A percentile compares a stretch with the other conserved stretches of the same genome.
Conservation (phyloP, 1,284 basidiomycete genomes). For the Ustilago trichophora region DNA sequence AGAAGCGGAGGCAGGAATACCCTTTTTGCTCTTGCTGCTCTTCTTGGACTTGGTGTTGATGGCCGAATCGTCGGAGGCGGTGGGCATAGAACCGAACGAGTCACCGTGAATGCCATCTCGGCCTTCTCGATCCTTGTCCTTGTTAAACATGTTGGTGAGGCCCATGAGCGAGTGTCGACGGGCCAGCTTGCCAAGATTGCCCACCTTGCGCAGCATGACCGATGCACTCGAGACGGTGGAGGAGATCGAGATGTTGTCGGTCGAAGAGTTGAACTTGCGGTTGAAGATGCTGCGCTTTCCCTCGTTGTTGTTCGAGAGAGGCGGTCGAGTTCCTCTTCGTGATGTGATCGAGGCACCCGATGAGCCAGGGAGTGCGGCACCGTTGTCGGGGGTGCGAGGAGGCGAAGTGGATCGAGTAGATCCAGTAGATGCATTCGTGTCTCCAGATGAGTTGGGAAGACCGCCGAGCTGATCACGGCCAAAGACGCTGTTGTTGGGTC, state of each 20-base stretch:
- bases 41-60: conserved; percentile 59
- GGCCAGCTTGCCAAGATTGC: conserved; percentile 89
- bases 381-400: conserved; percentile 57
- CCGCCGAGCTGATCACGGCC: conserved; percentile 36
- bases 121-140: conserved; percentile 74
- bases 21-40: conserved; percentile 70
- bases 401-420: conserved; percentile 59
- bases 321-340: conserved; percentile 51
- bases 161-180: conserved; percentile 87
- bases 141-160: conserved; percentile 81
- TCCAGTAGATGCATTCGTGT: conserved; percentile 59
- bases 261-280: conserved; percentile 87
- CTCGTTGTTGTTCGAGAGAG: conserved; percentile 46
- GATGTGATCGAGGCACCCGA: conserved; percentile 62
- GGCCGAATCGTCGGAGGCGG: conserved; percentile 67
- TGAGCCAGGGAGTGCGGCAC: conserved; percentile 40
- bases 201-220: conserved; percentile 96
- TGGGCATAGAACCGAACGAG: conserved; percentile 69
- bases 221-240: conserved; percentile 94
- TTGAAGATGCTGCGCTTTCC: conserved; percentile 77
- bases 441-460: conserved; percentile 47
- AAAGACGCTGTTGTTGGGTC: conserved; percentile 12
- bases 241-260: conserved; percentile 95
- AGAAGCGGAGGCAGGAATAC: conserved; percentile 75
- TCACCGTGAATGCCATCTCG: conserved; percentile 70